A percentile compares a stretch with the other conserved stretches of the same genome.
These are phyloP conservation scores for Ganoderma lingzhi DNA, from an alignment of 1,284 basidiomycete genomes.

Conservation along the genomic window DNA sequence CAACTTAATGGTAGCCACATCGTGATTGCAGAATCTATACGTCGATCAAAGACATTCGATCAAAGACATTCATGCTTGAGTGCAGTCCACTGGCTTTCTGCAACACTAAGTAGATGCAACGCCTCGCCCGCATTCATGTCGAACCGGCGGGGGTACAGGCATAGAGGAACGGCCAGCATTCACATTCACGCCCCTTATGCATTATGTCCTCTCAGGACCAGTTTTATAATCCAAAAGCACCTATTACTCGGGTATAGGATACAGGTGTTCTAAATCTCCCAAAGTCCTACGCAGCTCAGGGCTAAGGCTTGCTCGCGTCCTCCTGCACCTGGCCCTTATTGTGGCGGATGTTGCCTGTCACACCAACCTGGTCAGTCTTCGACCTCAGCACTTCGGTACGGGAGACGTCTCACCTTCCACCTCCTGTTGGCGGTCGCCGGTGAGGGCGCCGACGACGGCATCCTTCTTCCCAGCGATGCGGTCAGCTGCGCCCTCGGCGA, in stretches of 20 bases:
- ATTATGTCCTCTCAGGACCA: no score
- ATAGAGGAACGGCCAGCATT: no score
- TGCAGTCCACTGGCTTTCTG: no score
- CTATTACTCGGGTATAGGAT: neutral
- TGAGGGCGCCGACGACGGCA: constrained; percentile 41
- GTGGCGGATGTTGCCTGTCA: constrained; percentile 60
- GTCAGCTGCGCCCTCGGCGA: constrained; percentile 65
- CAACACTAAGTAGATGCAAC: no score
- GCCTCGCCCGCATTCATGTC: no score
- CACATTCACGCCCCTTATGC: neutral
- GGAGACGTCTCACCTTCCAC: constrained; percentile 51
- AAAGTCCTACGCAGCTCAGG: neutral
- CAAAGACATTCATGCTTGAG: no score
- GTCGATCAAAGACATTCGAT: no score
- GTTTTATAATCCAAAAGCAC: neutral
- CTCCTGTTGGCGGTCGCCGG: constrained; percentile 71
- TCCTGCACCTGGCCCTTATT: constrained; percentile 70
- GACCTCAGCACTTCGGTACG: neutral
- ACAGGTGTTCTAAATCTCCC: neutral
- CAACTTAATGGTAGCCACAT: no score
- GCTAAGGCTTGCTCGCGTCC: constrained; percentile 51
- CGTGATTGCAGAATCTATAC: no score
- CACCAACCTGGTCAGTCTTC: neutral
- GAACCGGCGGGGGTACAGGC: no score
- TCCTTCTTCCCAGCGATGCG: constrained; percentile 73